Conservation (phyloP, 2,329 filamentous ascomycete genomes). For the Trichoderma semiorbis region DNA sequence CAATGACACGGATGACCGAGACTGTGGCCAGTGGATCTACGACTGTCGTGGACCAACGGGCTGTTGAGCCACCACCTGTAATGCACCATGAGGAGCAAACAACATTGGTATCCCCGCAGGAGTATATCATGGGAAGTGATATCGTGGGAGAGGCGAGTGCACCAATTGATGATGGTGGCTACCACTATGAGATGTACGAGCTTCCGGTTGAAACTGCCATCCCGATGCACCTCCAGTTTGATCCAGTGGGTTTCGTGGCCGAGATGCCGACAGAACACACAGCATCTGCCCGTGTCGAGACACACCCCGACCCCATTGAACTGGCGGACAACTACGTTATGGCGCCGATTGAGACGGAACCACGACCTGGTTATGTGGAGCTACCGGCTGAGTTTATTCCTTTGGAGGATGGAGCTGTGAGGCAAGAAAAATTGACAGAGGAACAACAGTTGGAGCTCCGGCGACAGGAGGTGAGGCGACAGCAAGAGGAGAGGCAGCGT, state of each 20-base stretch:
- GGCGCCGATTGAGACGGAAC: constrained; percentile 34
- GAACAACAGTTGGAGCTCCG: constrained; percentile 17
- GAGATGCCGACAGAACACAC: constrained; percentile 48
- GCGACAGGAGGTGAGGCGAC: background rate
- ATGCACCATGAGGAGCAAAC: background rate
- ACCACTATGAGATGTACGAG: constrained; percentile 25
- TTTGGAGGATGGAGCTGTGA: constrained; percentile 25
- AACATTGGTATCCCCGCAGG: background rate
- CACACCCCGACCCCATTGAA: constrained; percentile 44
- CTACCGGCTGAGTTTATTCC: constrained; percentile 35
- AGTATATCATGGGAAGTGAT: constrained; percentile 18
- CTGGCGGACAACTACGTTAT: constrained; percentile 39
- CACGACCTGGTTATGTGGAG: constrained; percentile 34
- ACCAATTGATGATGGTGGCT: background rate
- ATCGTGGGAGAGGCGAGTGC: constrained; percentile 13
- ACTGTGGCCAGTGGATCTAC: constrained; percentile 4
- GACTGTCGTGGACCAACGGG: background rate
- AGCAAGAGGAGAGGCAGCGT: constrained; percentile 4
- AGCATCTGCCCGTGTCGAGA: constrained; percentile 38
- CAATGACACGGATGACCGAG: constrained; percentile 25
- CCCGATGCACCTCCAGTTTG: constrained; percentile 25
- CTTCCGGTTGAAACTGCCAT: constrained; percentile 29
- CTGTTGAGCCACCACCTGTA: background rate
- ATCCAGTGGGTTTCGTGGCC: constrained; percentile 44
- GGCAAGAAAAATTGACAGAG: constrained; percentile 21